Base-by-base conservation (phyloP, 177 flowering plant species). In the Telopea speciosissima region DNA sequence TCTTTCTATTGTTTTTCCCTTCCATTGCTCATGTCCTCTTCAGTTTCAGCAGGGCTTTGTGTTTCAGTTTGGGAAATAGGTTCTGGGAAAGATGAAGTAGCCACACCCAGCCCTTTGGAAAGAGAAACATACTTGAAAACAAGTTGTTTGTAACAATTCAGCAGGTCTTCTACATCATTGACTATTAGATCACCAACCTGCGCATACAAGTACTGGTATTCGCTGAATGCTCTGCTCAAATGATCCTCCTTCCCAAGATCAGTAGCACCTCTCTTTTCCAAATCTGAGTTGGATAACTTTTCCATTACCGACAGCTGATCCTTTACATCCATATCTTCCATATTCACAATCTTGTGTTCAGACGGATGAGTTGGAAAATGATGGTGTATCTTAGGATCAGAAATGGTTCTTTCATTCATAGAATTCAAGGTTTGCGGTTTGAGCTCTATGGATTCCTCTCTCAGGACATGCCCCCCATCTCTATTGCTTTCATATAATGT, bases 201-300 rank as follows among this genome's bases (percentile, higher is more conserved):
- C 25, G 92, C 83, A 79, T 78, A 88, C 68, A 90, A 73, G 74
- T 79, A 90, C 11, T 87, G 92, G 69, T 75, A 86, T 64, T 87
- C 87, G 17, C 67, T 77, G 70, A 88, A 83, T 58, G 77, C 78
- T 62, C 67, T 58, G 74, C 77, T 77, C 10, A 69, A 69, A 42
- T 78, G 76, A 42, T 88, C 91, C 62, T 89, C 96, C 83, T 88
- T 89, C 75, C 86, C 70, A 72, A 92, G 82, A 81, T 84, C 82
- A 60, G 72, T 22, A 0, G 95, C 97, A 21, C 97, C 98, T 81
- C 80, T 83, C 67, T 88, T 84, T 81, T 88, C 97, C 74, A 94
- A 82, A 72, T 92, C 93, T 59, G 93, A 82, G 45, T 88, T 73
- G 61, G 99, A 90, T 49, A 82, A 86, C 61, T 75, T 73, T 75